Conservation (phyloP, 768 basidiomycete species). For the Tylopilus subfusipes region DNA sequence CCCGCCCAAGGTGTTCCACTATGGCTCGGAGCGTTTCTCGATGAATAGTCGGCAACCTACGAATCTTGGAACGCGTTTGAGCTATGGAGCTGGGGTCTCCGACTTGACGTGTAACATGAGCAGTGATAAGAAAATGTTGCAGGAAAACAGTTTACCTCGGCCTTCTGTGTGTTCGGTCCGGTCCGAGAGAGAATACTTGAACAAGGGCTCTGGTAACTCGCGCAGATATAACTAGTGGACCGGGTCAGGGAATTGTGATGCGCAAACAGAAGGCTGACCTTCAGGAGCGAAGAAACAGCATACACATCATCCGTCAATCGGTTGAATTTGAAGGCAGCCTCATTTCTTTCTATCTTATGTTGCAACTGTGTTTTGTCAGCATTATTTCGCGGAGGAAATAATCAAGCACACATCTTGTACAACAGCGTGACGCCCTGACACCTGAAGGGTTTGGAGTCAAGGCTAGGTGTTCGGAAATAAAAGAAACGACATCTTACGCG, state of each 20-base stretch:
- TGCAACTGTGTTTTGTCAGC: slow-evolving; percentile 52
- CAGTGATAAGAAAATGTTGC: background rate
- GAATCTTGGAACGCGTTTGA: slow-evolving; percentile 86
- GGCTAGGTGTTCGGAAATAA: background rate
- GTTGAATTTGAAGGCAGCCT: slow-evolving; percentile 69
- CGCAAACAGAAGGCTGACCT: slow-evolving; percentile 44
- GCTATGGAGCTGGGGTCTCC: slow-evolving; percentile 62
- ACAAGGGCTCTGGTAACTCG: slow-evolving; percentile 86
- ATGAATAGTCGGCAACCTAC: slow-evolving; percentile 78
- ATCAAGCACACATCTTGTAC: slow-evolving; percentile 66
- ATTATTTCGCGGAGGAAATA: background rate
- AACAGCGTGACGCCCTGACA: slow-evolving; percentile 80
- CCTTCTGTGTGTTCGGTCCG: slow-evolving; percentile 78
- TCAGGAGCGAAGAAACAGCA: slow-evolving; percentile 79
- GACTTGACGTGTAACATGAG: slow-evolving; percentile 38
- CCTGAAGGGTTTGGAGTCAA: slow-evolving; percentile 38
- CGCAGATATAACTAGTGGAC: slow-evolving; percentile 65
- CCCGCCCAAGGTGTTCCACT: slow-evolving; percentile 77
- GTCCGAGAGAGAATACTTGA: slow-evolving; percentile 76
- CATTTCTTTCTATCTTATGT: slow-evolving; percentile 84
- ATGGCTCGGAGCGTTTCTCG: slow-evolving; percentile 79
- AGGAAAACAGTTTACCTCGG: slow-evolving; percentile 46
- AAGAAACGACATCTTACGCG: slow-evolving; percentile 43
- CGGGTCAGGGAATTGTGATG: background rate
- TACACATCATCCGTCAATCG: slow-evolving; percentile 72